phyloP scores from a whole-genome alignment of 352 stramenopile genomes.

The Pythium myriotylum region DNA sequence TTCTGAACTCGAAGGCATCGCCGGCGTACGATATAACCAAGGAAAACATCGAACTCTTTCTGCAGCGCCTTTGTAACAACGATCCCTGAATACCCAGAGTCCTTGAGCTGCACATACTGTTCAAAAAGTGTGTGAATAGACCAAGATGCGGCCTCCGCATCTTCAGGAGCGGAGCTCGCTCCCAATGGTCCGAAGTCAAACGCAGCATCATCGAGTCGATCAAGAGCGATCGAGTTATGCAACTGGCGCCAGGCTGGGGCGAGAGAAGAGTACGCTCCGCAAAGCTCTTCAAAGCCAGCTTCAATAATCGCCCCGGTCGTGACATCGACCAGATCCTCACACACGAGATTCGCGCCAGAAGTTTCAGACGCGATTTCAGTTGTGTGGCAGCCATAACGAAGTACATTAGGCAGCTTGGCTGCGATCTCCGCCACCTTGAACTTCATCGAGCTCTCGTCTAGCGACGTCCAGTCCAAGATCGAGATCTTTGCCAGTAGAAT shows the following conservation, averaged over 20 bases:
- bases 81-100: neutral
- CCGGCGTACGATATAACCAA: constrained; percentile 59
- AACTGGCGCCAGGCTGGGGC: constrained; percentile 39
- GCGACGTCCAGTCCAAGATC: constrained; percentile 75
- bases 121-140: constrained; percentile 38
- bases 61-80: constrained; percentile 34
- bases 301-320: constrained; percentile 36
- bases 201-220: constrained; percentile 36
- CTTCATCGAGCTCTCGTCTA: constrained; percentile 53
- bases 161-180: constrained; percentile 20
- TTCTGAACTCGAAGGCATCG: constrained; percentile 47
- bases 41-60: constrained; percentile 55
- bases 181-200: constrained; percentile 55
- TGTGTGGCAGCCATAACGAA: constrained; percentile 42
- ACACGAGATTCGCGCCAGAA: constrained; percentile 10
- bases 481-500: constrained; percentile 75
- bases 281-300: constrained; percentile 35
- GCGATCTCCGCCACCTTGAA: constrained; percentile 59
- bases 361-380: constrained; percentile 23
- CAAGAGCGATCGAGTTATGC: constrained; percentile 21
- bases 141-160: constrained; percentile 19
- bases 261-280: constrained; percentile 34
- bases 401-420: constrained; percentile 43
- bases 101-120: constrained; percentile 28
- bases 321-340: constrained; percentile 35